These are phyloP conservation scores for Pisolithus sp. DNA, from an alignment of 768 basidiomycete genomes.

Conservation along the genomic window DNA sequence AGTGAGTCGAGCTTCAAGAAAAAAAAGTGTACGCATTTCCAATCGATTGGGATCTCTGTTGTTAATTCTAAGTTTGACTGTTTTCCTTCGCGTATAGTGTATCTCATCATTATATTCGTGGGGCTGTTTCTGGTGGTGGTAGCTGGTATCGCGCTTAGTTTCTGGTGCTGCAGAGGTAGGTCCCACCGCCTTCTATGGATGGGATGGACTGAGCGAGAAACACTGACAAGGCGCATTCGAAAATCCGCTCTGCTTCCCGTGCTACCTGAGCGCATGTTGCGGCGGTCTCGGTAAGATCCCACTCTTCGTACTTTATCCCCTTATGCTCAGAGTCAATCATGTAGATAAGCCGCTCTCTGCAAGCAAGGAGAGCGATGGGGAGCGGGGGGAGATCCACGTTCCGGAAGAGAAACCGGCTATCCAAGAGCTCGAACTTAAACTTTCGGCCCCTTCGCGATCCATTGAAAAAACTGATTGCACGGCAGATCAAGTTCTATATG, in stretches of 20 bases:
- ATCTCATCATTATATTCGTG: constrained; percentile 60
- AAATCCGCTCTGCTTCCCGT: constrained; percentile 63
- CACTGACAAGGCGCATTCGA: constrained; percentile 41
- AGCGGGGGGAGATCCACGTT: no score
- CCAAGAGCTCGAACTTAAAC: no score
- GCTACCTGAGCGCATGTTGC: constrained; percentile 67
- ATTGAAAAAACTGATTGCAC: no score
- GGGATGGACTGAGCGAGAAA: not conserved
- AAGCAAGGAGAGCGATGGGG: no score
- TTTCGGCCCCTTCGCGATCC: no score
- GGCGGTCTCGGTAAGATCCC: constrained; percentile 52
- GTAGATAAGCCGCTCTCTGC: no score
- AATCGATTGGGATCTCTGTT: not conserved
- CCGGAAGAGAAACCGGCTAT: no score
- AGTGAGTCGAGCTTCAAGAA: constrained; percentile 30
- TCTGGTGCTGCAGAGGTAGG: constrained; percentile 59
- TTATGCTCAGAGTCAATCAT: not conserved
- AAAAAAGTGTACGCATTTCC: constrained; percentile 35
- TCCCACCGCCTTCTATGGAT: not conserved
- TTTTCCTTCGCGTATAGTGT: constrained; percentile 33
- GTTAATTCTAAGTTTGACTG: not conserved
- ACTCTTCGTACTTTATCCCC: not conserved
- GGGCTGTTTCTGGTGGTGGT: constrained; percentile 51
- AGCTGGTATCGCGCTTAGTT: constrained; percentile 50
- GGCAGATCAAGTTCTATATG: no score